Evolutionary conservation across 2,329 filamentous ascomycete genomes (phyloP).

Genomic region (Sporothrix schenckii): DNA sequence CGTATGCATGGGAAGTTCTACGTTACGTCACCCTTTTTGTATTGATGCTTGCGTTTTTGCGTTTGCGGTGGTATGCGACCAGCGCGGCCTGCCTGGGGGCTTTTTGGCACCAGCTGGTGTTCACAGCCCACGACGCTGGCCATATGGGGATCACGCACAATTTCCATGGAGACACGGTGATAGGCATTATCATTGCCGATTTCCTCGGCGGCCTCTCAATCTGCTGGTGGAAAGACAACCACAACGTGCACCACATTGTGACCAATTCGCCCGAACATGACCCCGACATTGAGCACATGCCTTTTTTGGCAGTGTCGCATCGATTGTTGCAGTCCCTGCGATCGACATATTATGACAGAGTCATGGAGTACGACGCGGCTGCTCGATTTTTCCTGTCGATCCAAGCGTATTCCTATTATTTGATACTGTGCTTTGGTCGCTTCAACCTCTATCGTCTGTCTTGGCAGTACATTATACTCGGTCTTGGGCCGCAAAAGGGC

Average conservation of each 20-base stretch:
- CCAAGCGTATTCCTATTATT: conserved; percentile 82
- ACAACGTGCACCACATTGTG: conserved; percentile 96
- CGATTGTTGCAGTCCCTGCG: conserved; percentile 72
- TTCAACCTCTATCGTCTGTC: conserved; percentile 86
- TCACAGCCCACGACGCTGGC: conserved; percentile 90
- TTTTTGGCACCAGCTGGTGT: conserved; percentile 94
- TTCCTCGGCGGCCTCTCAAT: conserved; percentile 86
- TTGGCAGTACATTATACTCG: conserved; percentile 73
- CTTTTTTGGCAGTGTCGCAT: conserved; percentile 85
- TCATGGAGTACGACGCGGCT: conserved; percentile 77
- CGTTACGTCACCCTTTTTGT: conserved; percentile 72
- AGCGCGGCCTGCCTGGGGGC: conserved; percentile 76
- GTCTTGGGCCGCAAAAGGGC: conserved; percentile 72
- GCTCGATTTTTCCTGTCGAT: conserved; percentile 71
- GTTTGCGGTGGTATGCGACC: conserved; percentile 65
- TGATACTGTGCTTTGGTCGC: conserved; percentile 75
- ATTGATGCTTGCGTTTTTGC: conserved; percentile 64
- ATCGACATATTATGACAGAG: conserved; percentile 80
- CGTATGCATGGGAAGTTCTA: conserved; percentile 73
- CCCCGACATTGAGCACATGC: conserved; percentile 90
- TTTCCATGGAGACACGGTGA: conserved; percentile 78
- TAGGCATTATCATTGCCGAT: conserved; percentile 89
- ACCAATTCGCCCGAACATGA: conserved; percentile 96
- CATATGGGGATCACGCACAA: conserved; percentile 97
- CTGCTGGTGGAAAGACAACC: conserved; percentile 96